Conservation (phyloP, 2,329 filamentous ascomycete genomes). For the Cladosporium austrohemisphaericum region DNA sequence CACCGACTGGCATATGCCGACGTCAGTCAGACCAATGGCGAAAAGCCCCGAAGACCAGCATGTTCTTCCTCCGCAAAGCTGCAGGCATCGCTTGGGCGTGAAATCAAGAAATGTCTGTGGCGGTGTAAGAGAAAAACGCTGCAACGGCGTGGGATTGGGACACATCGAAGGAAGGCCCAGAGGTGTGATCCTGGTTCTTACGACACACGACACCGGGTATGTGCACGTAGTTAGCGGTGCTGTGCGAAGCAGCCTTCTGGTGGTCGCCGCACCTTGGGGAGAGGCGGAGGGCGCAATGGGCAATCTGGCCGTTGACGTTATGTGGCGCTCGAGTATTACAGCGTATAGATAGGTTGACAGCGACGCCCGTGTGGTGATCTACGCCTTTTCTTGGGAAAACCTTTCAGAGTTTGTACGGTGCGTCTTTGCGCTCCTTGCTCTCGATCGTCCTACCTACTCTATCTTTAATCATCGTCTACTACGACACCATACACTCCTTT, state of each 20-base stretch:
- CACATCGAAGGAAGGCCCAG: too few relatives aligned
- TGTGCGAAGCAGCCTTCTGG: not conserved
- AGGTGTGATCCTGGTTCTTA: slow-evolving; percentile 6
- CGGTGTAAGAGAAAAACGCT: slow-evolving; percentile 1
- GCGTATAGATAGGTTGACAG: slow-evolving; percentile 11
- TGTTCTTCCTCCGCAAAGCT: not conserved
- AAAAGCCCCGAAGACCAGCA: not conserved
- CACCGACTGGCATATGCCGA: slow-evolving; percentile 2
- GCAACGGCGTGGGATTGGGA: too few relatives aligned
- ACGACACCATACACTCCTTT: slow-evolving; percentile 5
- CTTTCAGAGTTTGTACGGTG: slow-evolving; percentile 6
- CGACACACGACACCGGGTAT: not conserved
- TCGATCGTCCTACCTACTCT: not conserved
- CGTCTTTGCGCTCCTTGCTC: slow-evolving; percentile 11
- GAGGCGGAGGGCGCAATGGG: slow-evolving; percentile 6
- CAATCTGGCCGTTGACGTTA: slow-evolving; percentile 16
- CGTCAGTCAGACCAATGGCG: not conserved
- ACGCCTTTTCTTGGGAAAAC: slow-evolving; percentile 7
- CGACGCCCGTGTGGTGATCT: slow-evolving; percentile 7
- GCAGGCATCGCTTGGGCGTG: not conserved
- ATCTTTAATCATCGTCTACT: not conserved
- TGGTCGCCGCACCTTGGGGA: not conserved
- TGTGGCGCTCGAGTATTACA: slow-evolving; percentile 13
- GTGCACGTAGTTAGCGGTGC: not conserved
- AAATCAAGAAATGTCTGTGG: not conserved